phyloP scores from a whole-genome alignment of 1,284 basidiomycete genomes.

The Xanthoconium separans region DNA sequence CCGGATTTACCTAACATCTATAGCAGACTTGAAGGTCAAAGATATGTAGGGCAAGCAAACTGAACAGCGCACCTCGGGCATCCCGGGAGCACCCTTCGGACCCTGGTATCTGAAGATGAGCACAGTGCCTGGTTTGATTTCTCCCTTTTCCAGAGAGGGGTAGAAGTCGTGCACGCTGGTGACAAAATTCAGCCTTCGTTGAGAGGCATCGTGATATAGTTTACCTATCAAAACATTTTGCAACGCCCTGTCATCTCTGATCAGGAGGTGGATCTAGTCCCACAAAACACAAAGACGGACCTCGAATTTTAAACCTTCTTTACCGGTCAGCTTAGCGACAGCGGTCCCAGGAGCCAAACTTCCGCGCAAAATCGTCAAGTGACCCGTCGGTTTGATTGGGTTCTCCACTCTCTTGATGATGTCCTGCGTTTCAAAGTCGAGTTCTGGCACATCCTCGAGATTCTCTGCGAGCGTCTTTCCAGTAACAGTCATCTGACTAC shows the following conservation, averaged over 20 bases:
- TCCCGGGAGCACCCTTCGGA: slow-evolving; percentile 94
- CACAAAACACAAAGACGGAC: slow-evolving; percentile 37
- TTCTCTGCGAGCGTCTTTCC: slow-evolving; percentile 94
- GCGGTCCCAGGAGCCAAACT: slow-evolving; percentile 90
- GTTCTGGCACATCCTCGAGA: slow-evolving; percentile 75
- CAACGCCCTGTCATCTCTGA: slow-evolving; percentile 50
- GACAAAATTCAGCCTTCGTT: slow-evolving; percentile 4
- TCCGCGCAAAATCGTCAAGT: slow-evolving; percentile 89
- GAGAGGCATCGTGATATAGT: neutral
- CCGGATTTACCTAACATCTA: slow-evolving; percentile 48
- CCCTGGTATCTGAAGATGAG: slow-evolving; percentile 95
- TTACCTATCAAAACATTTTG: slow-evolving; percentile 76
- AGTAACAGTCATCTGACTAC: slow-evolving; percentile 89
- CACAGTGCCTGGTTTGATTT: slow-evolving; percentile 84
- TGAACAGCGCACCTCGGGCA: slow-evolving; percentile 74
- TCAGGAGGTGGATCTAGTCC: slow-evolving; percentile 8
- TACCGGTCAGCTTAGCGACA: slow-evolving; percentile 95
- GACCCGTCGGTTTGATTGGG: slow-evolving; percentile 92
- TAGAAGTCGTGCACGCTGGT: slow-evolving; percentile 80
- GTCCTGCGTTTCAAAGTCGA: slow-evolving; percentile 80
- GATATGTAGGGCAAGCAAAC: slow-evolving; percentile 9
- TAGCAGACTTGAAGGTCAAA: slow-evolving; percentile 4
- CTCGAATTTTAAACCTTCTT: slow-evolving; percentile 89
- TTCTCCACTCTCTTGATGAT: slow-evolving; percentile 77
- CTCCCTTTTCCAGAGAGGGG: slow-evolving; percentile 77